Evolutionary conservation across 2,329 filamentous ascomycete species (phyloP), one percentile per base, ranked within the genome.

Genomic region (Colletotrichum brevisporum): DNA sequence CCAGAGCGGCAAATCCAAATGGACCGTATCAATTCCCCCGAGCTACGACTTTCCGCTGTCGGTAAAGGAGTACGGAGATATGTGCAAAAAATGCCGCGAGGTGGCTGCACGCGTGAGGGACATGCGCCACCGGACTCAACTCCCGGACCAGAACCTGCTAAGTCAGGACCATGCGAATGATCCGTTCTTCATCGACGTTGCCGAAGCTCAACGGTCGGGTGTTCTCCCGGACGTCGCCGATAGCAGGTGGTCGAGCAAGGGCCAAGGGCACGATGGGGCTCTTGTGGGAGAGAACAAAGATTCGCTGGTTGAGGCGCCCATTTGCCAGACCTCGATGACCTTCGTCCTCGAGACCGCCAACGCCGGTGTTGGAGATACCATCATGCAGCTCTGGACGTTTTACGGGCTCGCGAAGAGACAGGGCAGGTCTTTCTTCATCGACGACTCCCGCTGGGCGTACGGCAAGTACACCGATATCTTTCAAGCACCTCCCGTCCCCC

Each of bases 381-480:
- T 97, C 68, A 90, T 97, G 86, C 87, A 91, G 75, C 77, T 97
- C 64, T 97, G 94, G 94, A 91, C 92, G 74, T 91, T 93, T 27
- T 97, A 96, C 76, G 93, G 93, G 4, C 81, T 97, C 62, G 93
- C 94, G 2, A 85, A 91, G 76, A 87, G 90, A 68, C 92, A 97
- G 77, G 88, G 88, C 15, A 85, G 94, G 26, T 85, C 89, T 1
- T 97, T 97, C 79, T 97, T 97, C 81, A 84, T 97, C 71, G 93
- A 97, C 74, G 94, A 97, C 79, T 89, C 91, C 6, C 86, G 91
- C 72, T 97, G 94, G 91, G 90, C 92, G 1, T 96, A 96, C 74
- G 94, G 94, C 10, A 85, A 86, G 59, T 97, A 93, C 76, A 86
- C 86, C 0, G 86, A 89, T 58, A 94, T 93, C 74, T 97, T 97